Percentiles rank a stretch among this genome's conserved stretches.
Conservation (phyloP, 768 basidiomycete genomes). For the Leucocoprinus birnbaumii region DNA sequence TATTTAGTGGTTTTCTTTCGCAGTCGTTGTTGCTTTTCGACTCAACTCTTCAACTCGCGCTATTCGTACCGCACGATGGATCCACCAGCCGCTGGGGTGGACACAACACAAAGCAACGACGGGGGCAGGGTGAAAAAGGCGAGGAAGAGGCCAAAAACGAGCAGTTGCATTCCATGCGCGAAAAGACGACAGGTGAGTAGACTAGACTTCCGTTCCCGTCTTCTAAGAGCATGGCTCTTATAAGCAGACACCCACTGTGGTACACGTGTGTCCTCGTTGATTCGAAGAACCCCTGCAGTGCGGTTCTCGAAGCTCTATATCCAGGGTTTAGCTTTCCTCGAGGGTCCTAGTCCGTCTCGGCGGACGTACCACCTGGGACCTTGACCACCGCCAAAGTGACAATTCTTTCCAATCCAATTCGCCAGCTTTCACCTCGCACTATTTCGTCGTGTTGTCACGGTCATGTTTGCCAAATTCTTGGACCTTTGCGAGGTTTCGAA, state of each 20-base stretch:
- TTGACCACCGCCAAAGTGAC: not conserved
- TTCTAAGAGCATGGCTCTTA: not conserved
- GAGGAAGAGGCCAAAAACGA: slow-evolving; percentile 41
- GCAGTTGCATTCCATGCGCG: slow-evolving; percentile 54
- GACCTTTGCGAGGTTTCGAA: not conserved
- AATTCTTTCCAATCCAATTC: not conserved
- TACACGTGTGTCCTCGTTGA: not conserved
- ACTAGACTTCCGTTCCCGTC: not conserved
- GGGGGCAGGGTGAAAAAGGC: slow-evolving; percentile 44
- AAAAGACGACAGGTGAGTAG: slow-evolving; percentile 48
- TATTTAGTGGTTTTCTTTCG: not conserved
- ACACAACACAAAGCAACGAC: slow-evolving; percentile 1
- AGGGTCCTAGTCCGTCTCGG: slow-evolving; percentile 11
- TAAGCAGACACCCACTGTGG: not conserved
- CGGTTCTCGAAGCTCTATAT: not conserved
- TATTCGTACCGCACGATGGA: not conserved
- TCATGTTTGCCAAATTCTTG: not conserved
- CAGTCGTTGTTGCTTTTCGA: not conserved
- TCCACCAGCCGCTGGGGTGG: not conserved
- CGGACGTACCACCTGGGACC: not conserved
- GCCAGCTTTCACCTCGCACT: not conserved
- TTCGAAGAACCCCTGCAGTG: not conserved
- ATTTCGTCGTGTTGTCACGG: not conserved
- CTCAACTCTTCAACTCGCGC: not conserved
- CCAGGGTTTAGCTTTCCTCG: not conserved